Conservation (phyloP, 345 rosid species). For the Salix udensis region DNA sequence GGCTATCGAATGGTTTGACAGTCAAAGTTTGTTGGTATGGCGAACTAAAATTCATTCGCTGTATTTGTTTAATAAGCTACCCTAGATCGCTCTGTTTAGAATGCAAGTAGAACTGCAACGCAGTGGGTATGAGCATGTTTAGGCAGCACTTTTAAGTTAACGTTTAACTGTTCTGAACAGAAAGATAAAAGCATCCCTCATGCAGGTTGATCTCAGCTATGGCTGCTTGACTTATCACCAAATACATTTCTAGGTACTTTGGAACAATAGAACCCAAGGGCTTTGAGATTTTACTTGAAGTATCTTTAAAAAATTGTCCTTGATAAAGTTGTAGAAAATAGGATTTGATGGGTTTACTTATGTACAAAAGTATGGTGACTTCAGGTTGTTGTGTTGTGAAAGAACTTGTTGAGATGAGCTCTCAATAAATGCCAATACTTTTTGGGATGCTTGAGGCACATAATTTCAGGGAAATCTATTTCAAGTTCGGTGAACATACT, state of each 20-base stretch:
- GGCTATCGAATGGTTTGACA: background rate
- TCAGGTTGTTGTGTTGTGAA: background rate
- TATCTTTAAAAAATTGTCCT: background rate
- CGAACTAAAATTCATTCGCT: background rate
- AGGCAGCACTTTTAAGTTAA: background rate
- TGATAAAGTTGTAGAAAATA: background rate
- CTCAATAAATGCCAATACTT: background rate
- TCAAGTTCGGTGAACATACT: slow-evolving; percentile 15
- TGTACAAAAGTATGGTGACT: background rate
- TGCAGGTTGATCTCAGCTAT: background rate
- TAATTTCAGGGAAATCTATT: slow-evolving; percentile 24
- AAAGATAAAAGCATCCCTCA: background rate
- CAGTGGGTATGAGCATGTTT: background rate
- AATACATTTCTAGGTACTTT: background rate
- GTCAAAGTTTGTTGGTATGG: background rate
- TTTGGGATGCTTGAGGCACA: background rate
- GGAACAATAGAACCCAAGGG: background rate
- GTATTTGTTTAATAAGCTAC: background rate
- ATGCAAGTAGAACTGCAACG: background rate
- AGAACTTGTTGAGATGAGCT: background rate
- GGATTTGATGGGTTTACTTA: background rate
- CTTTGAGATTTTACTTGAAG: background rate
- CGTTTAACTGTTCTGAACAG: background rate
- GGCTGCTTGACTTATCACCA: background rate
- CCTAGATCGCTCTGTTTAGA: background rate